These are phyloP conservation scores for Passalora sequoiae DNA, from an alignment of 2,329 filamentous ascomycete genomes.

Conservation along the genomic window DNA sequence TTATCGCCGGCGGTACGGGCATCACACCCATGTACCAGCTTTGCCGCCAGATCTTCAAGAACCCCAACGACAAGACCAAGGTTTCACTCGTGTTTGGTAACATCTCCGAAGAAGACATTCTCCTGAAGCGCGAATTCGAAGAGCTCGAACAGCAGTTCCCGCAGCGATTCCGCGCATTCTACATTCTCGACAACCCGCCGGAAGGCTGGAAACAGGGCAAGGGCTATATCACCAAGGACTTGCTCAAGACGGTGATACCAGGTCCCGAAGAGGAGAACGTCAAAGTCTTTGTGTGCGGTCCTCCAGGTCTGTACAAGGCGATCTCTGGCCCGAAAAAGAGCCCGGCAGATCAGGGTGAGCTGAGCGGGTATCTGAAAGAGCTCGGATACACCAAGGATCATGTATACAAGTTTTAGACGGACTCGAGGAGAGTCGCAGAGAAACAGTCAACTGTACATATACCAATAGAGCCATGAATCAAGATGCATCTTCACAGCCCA, in stretches of 20 bases:
- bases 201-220: conserved; percentile 70
- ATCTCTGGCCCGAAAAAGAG: conserved; percentile 85
- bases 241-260: conserved; percentile 90
- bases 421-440: not conserved
- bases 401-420: conserved; percentile 85
- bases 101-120: conserved; percentile 80
- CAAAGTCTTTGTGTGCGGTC: conserved; percentile 95
- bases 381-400: conserved; percentile 81
- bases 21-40: conserved; percentile 99
- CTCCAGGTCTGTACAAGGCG: conserved; percentile 87
- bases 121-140: conserved; percentile 78
- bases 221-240: conserved; percentile 82
- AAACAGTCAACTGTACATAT: not conserved
- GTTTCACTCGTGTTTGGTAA: conserved; percentile 95
- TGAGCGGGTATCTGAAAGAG: conserved; percentile 74
- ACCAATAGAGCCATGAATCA: not conserved
- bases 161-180: conserved; percentile 91
- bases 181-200: conserved; percentile 80
- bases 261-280: conserved; percentile 88
- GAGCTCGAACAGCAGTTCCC: conserved; percentile 93
- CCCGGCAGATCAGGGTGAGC: conserved; percentile 89
- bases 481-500: too few relatives aligned
- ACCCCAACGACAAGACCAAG: conserved; percentile 95
- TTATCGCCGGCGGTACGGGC: conserved; percentile 91
- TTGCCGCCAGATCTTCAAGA: conserved; percentile 83